Conservation (phyloP, 2,329 filamentous ascomycete genomes). For the Zasmidium citrigriseum region DNA sequence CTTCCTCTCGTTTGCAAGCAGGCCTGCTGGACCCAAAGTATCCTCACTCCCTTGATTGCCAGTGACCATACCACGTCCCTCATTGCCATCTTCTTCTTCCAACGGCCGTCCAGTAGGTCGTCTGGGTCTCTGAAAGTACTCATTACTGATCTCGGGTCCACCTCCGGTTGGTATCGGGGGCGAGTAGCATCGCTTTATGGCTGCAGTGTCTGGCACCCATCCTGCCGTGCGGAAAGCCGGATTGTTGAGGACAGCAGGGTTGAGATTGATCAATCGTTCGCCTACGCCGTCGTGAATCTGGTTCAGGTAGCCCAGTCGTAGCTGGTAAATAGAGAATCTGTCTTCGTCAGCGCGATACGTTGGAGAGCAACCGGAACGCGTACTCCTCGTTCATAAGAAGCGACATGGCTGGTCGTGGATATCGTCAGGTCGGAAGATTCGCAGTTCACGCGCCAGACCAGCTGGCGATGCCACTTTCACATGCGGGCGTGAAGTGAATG, state of each 20-base stretch:
- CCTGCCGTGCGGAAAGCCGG: slow-evolving; percentile 80
- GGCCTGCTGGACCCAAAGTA: slow-evolving; percentile 64
- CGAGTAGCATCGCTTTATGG: slow-evolving; percentile 81
- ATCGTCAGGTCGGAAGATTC: background rate
- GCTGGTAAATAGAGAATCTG: slow-evolving; percentile 73
- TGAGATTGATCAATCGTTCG: slow-evolving; percentile 79
- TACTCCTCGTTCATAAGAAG: slow-evolving; percentile 40
- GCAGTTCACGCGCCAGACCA: slow-evolving; percentile 18
- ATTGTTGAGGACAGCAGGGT: slow-evolving; percentile 76
- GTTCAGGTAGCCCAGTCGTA: slow-evolving; percentile 77
- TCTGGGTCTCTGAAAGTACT: slow-evolving; percentile 73
- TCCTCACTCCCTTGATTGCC: slow-evolving; percentile 65
- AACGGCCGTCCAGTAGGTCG: slow-evolving; percentile 15
- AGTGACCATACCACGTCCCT: slow-evolving; percentile 72
- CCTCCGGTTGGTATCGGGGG: slow-evolving; percentile 80
- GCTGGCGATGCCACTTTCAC: slow-evolving; percentile 17
- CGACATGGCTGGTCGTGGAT: slow-evolving; percentile 30
- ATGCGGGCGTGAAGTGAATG: background rate
- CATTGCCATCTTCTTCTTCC: slow-evolving; percentile 63
- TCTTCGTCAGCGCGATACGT: slow-evolving; percentile 43
- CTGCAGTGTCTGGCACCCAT: slow-evolving; percentile 72
- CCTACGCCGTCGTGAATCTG: slow-evolving; percentile 82
- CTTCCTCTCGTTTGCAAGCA: slow-evolving; percentile 52
- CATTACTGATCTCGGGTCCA: slow-evolving; percentile 44
- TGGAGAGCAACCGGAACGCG: background rate